Conservation (phyloP, 2,329 filamentous ascomycete genomes). For the Paraphoma sp. region DNA sequence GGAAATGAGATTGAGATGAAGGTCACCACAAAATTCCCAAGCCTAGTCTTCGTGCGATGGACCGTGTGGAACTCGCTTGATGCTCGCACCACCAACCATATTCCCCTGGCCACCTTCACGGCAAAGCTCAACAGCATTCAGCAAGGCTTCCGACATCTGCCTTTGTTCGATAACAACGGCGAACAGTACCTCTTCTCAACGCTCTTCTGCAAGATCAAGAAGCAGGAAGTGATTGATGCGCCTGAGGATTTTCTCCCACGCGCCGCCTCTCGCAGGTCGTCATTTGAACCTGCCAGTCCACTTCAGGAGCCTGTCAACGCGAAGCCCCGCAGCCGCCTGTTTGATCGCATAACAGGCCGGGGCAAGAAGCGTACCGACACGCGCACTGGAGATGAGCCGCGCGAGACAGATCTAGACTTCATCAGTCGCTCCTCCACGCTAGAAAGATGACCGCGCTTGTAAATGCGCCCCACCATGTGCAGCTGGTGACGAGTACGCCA, state of each 20-base stretch:
- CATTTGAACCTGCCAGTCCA: conserved; percentile 34
- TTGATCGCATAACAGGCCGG: conserved; percentile 52
- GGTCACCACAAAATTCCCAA: conserved; percentile 91
- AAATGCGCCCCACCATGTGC: conserved; percentile 19
- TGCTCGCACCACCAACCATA: conserved; percentile 70
- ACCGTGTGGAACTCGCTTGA: conserved; percentile 87
- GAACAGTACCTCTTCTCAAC: conserved; percentile 96
- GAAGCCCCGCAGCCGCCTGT: conserved; percentile 40
- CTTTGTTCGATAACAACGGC: conserved; percentile 84
- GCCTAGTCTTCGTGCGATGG: conserved; percentile 92
- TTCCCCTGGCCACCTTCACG: conserved; percentile 84
- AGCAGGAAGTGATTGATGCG: conserved; percentile 58
- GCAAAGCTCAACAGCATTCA: conserved; percentile 89
- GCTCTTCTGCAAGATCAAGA: conserved; percentile 86
- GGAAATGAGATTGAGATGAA: conserved; percentile 79
- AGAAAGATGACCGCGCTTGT: conserved; percentile 34
- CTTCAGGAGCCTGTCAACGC: conserved; percentile 41
- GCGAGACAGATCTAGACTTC: conserved; percentile 37
- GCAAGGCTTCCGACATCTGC: conserved; percentile 90
- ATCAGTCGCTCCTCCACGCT: conserved; percentile 47
- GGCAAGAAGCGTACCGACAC: conserved; percentile 47
- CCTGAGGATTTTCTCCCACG: conserved; percentile 28
- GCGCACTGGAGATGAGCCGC: conserved; percentile 38
- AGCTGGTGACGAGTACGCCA: conserved; percentile 28
- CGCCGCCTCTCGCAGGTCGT: conserved; percentile 31